Evolutionary conservation across 371 early-diverging fungal genomes (phyloP).

Genomic region (Mucor racemosus): DNA sequence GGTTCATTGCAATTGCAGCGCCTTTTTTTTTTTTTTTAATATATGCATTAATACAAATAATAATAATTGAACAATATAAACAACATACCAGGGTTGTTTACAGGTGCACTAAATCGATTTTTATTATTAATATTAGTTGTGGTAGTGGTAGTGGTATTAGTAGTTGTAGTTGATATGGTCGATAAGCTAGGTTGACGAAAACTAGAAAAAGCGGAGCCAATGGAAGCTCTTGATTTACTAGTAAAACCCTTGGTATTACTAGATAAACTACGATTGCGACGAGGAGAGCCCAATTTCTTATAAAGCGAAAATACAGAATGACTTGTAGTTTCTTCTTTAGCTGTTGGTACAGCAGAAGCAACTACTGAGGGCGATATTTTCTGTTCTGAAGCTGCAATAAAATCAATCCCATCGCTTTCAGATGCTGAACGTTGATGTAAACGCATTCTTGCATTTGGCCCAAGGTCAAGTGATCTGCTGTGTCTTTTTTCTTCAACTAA

Average conservation of each 20-base stretch:
- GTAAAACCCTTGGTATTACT: slow-evolving; percentile 5
- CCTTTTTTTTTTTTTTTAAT: neutral
- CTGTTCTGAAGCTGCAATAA: slow-evolving; percentile 5
- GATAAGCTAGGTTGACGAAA: slow-evolving; percentile 16
- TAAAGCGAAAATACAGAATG: slow-evolving; percentile 27
- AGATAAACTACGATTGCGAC: slow-evolving; percentile 14
- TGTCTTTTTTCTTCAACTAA: slow-evolving; percentile 16
- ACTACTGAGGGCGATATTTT: neutral
- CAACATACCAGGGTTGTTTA: slow-evolving; percentile 12
- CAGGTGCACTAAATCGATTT: slow-evolving; percentile 17
- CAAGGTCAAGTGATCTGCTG: slow-evolving; percentile 28
- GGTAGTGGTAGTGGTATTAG: neutral
- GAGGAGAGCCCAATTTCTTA: slow-evolving; percentile 23
- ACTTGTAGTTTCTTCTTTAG: neutral
- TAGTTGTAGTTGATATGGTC: slow-evolving; percentile 1
- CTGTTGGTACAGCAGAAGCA: neutral
- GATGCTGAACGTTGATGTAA: slow-evolving; percentile 30
- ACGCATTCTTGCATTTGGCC: slow-evolving; percentile 8
- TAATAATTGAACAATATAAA: neutral
- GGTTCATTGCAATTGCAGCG: slow-evolving; percentile 12
- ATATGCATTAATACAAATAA: neutral
- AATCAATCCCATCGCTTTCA: slow-evolving; percentile 19
- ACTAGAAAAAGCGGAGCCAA: slow-evolving; percentile 23
- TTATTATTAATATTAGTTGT: neutral
- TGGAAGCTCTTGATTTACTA: slow-evolving; percentile 28